Evolutionary conservation across 2,329 filamentous ascomycete species (phyloP), one percentile per base, ranked within the genome.

Genomic region (Xylaria sp.): DNA sequence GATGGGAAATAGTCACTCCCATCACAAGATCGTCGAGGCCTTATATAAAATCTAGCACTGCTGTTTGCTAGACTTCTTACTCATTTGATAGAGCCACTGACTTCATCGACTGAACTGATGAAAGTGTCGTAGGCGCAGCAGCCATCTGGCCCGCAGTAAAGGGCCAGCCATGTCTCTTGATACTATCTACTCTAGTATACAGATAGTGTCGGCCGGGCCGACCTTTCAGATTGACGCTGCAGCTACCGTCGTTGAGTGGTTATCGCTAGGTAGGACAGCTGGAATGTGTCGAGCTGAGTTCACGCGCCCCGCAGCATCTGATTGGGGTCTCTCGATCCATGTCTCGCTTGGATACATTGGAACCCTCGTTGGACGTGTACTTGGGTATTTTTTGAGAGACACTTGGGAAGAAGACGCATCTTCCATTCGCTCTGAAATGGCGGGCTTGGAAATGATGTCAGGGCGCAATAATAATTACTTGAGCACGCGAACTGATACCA

Each of bases 41-140:
- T 55, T 55, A 55, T 55, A 55, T 55, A 55, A 17, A 55, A 36
- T 55, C 14, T 21, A 55, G 30, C 30, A 55, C 8, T n/a, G 2
- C 24, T 7, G 11, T 53, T 32, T 7, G 3, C 8, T 7, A 4
- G 45, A 51, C 11, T 21, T 0, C 11, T 27, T 27, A n/a, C 12
- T 48, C 14, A 11, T 17, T 36, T 39, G 5, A 4, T 21, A 3
- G 3, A 9, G n/a, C 12, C 24, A 50, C 19, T 3, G 19, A 45
- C 8, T 19, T 3, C 17, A 7, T 45, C 34, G 30, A 34, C 36
- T 36, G 3, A n/a, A 3, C 2, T 36, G 39, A 42, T 42, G 14
- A 14, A 17, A 11, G 14, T 11, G 14, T 17, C 2, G 4, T 39
- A 48, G 27, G 39, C 32, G 50, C 39, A 50, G 17, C 19, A 19